Evolutionary conservation across 805 yeast species (phyloP).

Genomic region (Candida corydali): DNA sequence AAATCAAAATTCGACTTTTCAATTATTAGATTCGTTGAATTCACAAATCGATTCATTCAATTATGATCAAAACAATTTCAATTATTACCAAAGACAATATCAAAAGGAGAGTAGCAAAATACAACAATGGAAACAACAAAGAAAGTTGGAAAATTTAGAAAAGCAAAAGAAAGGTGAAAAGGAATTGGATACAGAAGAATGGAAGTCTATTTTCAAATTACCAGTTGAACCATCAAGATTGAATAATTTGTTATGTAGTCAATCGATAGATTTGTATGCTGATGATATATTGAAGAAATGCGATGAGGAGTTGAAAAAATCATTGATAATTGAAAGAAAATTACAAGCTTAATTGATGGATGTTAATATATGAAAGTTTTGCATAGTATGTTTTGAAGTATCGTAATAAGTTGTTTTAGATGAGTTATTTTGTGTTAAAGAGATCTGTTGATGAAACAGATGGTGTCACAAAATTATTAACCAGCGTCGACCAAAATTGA

Average conservation of each 20-base stretch:
- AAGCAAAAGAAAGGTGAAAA: slow-evolving; percentile 56
- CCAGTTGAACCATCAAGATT: slow-evolving; percentile 74
- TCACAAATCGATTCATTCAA: slow-evolving; percentile 71
- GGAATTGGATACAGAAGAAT: slow-evolving; percentile 54
- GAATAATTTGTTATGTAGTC: slow-evolving; percentile 64
- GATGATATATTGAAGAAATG: slow-evolving; percentile 68
- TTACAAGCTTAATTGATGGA: slow-evolving; percentile 41
- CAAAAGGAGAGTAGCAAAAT: slow-evolving; percentile 68
- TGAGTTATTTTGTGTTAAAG: too few species aligned
- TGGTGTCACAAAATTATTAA: too few species aligned
- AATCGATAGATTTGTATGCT: slow-evolving; percentile 67
- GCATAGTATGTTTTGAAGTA: too few species aligned
- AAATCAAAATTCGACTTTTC: slow-evolving; percentile 41
- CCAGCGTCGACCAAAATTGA: too few species aligned
- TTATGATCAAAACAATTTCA: slow-evolving; percentile 74
- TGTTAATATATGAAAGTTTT: slow-evolving; percentile 9
- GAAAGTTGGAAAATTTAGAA: slow-evolving; percentile 60
- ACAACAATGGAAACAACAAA: slow-evolving; percentile 69
- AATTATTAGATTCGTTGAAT: slow-evolving; percentile 57
- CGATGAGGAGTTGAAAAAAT: slow-evolving; percentile 60
- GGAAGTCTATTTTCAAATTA: slow-evolving; percentile 61
- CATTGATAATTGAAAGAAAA: slow-evolving; percentile 55
- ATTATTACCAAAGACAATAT: slow-evolving; percentile 74
- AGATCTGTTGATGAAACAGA: too few species aligned
- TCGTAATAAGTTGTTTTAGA: too few species aligned